Evolutionary conservation across 140 eudicot species (phyloP).

Genomic region (Ambrosia hybrid): DNA sequence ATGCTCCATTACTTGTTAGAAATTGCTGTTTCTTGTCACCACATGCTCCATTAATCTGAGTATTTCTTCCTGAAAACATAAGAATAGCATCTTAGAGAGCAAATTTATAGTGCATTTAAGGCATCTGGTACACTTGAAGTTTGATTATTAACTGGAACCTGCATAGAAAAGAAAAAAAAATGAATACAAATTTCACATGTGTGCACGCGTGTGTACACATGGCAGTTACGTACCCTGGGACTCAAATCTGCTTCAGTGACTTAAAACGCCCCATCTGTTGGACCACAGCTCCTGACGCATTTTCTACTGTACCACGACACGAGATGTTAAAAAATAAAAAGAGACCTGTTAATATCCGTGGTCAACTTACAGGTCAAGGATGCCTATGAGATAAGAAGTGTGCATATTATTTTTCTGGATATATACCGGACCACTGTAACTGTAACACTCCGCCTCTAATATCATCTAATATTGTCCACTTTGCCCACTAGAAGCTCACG

Average conservation of each 20-base stretch:
- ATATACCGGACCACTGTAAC: slow-evolving; percentile 78
- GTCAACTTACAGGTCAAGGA: neutral
- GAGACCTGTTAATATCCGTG: neutral
- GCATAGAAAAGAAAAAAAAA: slow-evolving; percentile 28
- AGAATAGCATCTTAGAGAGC: neutral
- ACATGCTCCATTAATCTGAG: slow-evolving; percentile 56
- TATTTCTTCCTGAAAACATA: slow-evolving; percentile 62
- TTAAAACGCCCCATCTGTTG: slow-evolving; percentile 85
- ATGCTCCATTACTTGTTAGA: slow-evolving; percentile 52
- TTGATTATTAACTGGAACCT: slow-evolving; percentile 47
- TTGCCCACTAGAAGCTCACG: too few relatives aligned
- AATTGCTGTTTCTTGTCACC: slow-evolving; percentile 48
- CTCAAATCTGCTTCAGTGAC: slow-evolving; percentile 72
- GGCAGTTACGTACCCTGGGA: slow-evolving; percentile 30
- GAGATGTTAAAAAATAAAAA: neutral
- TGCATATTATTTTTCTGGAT: slow-evolving; percentile 54
- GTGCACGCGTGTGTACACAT: too few relatives aligned
- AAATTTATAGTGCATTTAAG: slow-evolving; percentile 7
- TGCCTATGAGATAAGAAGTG: slow-evolving; percentile 49
- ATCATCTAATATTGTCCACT: too few relatives aligned
- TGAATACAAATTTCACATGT: slow-evolving; percentile 22
- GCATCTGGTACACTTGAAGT: slow-evolving; percentile 41
- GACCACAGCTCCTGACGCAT: slow-evolving; percentile 66
- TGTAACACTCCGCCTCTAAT: too few relatives aligned
- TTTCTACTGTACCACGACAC: slow-evolving; percentile 52